These are phyloP conservation scores for Spizellomyces punctatus DNA, from an alignment of 192 early-diverging fungal species.

Conservation along the genomic window DNA sequence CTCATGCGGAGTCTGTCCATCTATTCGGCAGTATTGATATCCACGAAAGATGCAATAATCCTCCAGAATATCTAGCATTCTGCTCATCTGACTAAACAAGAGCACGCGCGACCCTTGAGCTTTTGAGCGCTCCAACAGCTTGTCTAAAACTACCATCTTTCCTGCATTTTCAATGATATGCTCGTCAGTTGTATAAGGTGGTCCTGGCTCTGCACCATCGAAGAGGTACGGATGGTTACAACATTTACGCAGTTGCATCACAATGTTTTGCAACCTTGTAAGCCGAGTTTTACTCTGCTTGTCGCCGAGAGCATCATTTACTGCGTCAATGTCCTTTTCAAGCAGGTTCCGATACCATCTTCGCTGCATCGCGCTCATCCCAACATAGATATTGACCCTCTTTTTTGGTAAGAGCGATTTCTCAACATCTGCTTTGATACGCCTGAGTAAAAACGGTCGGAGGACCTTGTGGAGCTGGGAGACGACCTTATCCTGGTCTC, in stretches of 20 bases:
- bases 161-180: conserved; percentile 92
- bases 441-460: conserved; percentile 59
- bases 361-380: conserved; percentile 91
- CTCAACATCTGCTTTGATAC: conserved; percentile 86
- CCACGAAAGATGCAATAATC: conserved; percentile 93
- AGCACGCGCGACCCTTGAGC: conserved; percentile 92
- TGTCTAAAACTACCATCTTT: conserved; percentile 94
- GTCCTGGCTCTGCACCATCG: conserved; percentile 88
- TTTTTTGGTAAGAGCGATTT: conserved; percentile 95
- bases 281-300: conserved; percentile 72
- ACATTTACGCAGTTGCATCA: conserved; percentile 85
- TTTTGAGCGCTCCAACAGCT: conserved; percentile 76
- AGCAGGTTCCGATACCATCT: conserved; percentile 95
- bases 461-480: conserved; percentile 75
- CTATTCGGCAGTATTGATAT: conserved; percentile 93
- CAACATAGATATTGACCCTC: conserved; percentile 86
- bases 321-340: conserved; percentile 95
- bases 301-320: conserved; percentile 76
- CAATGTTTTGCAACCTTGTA: conserved; percentile 92
- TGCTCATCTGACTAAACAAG: conserved; percentile 98
- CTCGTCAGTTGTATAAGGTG: conserved; percentile 95
- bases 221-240: conserved; percentile 92
- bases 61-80: conserved; percentile 96
- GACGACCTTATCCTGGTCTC: conserved; percentile 73
- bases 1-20: conserved; percentile 94